Conservation (phyloP, 2,329 filamentous ascomycete species). For the Paecilomyces formosus region DNA sequence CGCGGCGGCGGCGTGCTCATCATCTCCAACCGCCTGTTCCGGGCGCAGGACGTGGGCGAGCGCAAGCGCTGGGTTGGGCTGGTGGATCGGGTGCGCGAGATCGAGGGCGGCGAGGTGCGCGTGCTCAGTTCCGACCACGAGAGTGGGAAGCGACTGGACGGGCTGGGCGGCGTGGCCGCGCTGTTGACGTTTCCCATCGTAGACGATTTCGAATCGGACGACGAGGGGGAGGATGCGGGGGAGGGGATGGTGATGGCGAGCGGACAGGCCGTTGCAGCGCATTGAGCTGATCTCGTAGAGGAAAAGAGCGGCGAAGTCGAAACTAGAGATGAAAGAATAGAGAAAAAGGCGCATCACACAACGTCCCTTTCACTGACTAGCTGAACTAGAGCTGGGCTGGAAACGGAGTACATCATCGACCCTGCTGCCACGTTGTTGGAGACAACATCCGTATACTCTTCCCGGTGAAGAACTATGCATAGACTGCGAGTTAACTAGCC, state of each 20-base stretch:
- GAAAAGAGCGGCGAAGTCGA: neutral
- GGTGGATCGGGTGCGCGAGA: slow-evolving; percentile 77
- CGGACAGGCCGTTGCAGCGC: slow-evolving; percentile 5
- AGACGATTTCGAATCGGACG: slow-evolving; percentile 64
- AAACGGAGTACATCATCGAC: neutral
- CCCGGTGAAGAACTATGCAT: too few relatives aligned
- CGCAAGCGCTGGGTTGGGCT: slow-evolving; percentile 75
- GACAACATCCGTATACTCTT: neutral
- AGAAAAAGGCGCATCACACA: neutral
- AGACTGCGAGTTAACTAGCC: too few relatives aligned
- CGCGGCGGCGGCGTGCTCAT: slow-evolving; percentile 76
- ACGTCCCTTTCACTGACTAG: neutral
- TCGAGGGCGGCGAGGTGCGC: slow-evolving; percentile 75
- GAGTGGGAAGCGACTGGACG: slow-evolving; percentile 78
- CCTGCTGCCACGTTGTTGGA: neutral
- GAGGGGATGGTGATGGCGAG: slow-evolving; percentile 5
- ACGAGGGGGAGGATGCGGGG: slow-evolving; percentile 17
- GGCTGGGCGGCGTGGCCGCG: slow-evolving; percentile 78
- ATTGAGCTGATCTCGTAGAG: neutral
- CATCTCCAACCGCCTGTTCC: slow-evolving; percentile 80
- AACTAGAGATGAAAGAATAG: neutral
- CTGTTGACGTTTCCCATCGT: slow-evolving; percentile 82
- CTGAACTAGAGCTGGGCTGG: too few relatives aligned
- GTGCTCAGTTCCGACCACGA: slow-evolving; percentile 93
- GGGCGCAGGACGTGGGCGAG: slow-evolving; percentile 68